phyloP scores from a whole-genome alignment of 306 rosid genomes.

The Gastrolobium bilobum region DNA sequence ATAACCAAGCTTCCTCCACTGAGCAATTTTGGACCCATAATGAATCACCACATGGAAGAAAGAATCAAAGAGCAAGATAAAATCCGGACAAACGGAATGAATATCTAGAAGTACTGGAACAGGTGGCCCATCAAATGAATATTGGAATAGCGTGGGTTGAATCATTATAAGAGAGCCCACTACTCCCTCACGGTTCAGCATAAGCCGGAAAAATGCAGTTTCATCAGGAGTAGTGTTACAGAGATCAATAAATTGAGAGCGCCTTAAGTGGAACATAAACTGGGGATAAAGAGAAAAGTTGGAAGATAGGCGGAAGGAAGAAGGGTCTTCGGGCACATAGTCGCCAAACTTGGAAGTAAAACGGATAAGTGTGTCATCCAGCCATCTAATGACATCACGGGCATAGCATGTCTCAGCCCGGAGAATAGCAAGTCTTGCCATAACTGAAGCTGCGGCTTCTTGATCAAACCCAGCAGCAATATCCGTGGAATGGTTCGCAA shows the following conservation, averaged over 20 bases:
- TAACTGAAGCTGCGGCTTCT: constrained; percentile 90
- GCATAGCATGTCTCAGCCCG: constrained; percentile 81
- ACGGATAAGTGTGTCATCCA: constrained; percentile 74
- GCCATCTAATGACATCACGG: constrained; percentile 91
- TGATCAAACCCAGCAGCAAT: constrained; percentile 90
- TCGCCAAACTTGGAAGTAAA: constrained; percentile 92
- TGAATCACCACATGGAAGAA: constrained; percentile 90
- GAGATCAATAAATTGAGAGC: constrained; percentile 93
- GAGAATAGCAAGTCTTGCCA: constrained; percentile 87
- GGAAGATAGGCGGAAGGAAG: constrained; percentile 79
- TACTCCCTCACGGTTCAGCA: constrained; percentile 90
- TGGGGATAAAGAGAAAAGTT: constrained; percentile 92
- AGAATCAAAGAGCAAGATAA: constrained; percentile 87
- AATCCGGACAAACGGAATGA: constrained; percentile 81
- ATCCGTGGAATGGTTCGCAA: constrained; percentile 75
- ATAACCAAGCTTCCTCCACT: constrained; percentile 90
- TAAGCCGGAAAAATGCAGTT: constrained; percentile 82
- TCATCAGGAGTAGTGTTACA: constrained; percentile 86
- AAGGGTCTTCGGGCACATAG: constrained; percentile 84
- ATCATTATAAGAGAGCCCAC: constrained; percentile 91
- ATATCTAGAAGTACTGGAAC: constrained; percentile 87
- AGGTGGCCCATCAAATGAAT: constrained; percentile 92
- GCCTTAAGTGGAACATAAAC: constrained; percentile 86
- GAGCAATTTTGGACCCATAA: constrained; percentile 82
- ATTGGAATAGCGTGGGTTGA: constrained; percentile 87